These are phyloP conservation scores for Hanseniaspora mollemarum DNA, from an alignment of 805 yeast species.

Conservation along the genomic window DNA sequence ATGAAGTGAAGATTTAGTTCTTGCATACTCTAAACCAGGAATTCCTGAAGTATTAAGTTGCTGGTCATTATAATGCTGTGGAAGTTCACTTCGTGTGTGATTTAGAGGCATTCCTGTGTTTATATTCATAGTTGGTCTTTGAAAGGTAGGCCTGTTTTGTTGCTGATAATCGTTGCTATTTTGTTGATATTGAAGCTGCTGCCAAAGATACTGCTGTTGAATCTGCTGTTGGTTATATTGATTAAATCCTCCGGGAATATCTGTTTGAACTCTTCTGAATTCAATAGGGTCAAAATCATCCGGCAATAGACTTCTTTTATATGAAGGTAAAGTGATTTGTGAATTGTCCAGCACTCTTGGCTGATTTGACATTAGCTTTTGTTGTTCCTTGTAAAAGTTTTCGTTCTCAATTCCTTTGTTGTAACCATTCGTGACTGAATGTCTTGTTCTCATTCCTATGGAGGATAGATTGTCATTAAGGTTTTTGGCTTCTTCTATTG, in stretches of 20 bases:
- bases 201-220: conserved; percentile 12
- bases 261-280: conserved; percentile 15
- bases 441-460: conserved; percentile 62
- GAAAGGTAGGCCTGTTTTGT: neutral
- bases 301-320: conserved; percentile 9
- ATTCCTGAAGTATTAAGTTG: neutral
- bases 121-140: conserved; percentile 14
- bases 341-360: conserved; percentile 10
- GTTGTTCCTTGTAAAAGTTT: neutral
- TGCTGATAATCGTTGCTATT: neutral
- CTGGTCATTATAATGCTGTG: neutral
- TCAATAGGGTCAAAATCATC: conserved; percentile 12
- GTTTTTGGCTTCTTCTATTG: neutral
- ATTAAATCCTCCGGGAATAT: conserved; percentile 16
- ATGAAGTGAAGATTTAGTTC: conserved; percentile 10
- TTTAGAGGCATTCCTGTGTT: conserved; percentile 9
- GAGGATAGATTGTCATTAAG: conserved; percentile 35
- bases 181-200: conserved; percentile 13
- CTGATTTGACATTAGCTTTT: neutral
- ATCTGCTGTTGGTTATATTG: conserved; percentile 6
- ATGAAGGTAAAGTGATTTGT: conserved; percentile 10
- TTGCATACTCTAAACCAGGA: conserved; percentile 9
- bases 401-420: conserved; percentile 17
- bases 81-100: conserved; percentile 1
- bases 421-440: conserved; percentile 55